These are phyloP conservation scores for Tolypocladium ovalisporum DNA, from an alignment of 2,329 filamentous ascomycete genomes.

Conservation along the genomic window DNA sequence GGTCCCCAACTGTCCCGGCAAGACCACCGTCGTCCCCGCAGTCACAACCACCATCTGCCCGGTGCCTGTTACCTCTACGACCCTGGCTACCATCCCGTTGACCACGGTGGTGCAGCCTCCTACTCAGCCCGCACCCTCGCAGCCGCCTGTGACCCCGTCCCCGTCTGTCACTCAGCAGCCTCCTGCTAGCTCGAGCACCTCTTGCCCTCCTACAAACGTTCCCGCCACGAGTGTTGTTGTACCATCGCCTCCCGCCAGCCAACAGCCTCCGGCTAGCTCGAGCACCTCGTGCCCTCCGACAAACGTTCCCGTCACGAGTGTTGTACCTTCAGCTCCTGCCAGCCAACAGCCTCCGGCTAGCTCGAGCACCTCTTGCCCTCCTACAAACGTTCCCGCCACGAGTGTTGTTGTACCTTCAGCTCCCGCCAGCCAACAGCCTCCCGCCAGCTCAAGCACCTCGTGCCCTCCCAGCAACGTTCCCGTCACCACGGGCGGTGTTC, in stretches of 20 bases:
- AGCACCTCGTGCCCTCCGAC: background rate
- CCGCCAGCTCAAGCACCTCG: too few relatives aligned
- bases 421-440: too few relatives aligned
- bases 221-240: too few relatives aligned
- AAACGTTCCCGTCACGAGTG: background rate
- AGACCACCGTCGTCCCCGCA: slow-evolving; percentile 20
- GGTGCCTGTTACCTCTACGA: slow-evolving; percentile 18
- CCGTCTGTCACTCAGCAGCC: background rate
- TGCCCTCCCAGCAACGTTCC: too few relatives aligned
- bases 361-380: background rate
- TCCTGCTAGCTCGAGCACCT: background rate
- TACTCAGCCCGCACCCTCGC: background rate
- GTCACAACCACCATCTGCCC: slow-evolving; percentile 34
- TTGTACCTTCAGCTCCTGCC: background rate
- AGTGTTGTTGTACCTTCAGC: too few relatives aligned
- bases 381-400: too few relatives aligned
- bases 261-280: background rate
- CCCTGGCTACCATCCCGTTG: background rate
- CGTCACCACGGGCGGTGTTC: too few relatives aligned
- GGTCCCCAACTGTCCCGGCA: slow-evolving; percentile 26
- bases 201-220: too few relatives aligned
- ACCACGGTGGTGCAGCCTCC: background rate
- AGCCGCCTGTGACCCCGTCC: too few relatives aligned
- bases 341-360: background rate
- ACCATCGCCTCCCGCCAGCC: background rate